Conservation (phyloP, 163 green algal species). For the Chloromonas sp. region DNA sequence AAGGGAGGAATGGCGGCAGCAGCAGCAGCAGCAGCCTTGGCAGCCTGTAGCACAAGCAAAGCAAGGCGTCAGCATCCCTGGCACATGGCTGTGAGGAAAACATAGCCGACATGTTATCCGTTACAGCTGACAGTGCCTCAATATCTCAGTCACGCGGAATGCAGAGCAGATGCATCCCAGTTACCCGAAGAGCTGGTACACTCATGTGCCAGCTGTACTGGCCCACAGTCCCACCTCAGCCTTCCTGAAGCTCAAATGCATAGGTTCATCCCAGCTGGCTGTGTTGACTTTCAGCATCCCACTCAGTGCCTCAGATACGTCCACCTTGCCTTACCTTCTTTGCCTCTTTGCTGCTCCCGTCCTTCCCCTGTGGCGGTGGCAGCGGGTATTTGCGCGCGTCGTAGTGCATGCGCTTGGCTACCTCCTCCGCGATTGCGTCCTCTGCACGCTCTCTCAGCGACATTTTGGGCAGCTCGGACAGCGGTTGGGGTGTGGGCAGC, state of each 20-base stretch:
- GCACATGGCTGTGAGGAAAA: too few species aligned
- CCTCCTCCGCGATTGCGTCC: conserved; percentile 54
- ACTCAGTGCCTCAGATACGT: not conserved
- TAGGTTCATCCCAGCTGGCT: too few species aligned
- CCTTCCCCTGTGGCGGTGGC: not conserved
- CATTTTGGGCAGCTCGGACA: conserved; percentile 7
- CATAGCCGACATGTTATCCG: too few species aligned
- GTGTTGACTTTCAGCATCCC: not conserved
- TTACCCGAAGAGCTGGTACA: too few species aligned
- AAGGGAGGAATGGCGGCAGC: too few species aligned
- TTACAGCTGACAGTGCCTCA: too few species aligned
- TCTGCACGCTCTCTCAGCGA: conserved; percentile 57
- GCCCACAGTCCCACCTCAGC: too few species aligned
- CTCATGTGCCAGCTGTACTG: too few species aligned
- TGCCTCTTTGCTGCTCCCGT: not conserved
- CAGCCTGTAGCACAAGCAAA: not conserved
- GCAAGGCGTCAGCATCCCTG: too few species aligned
- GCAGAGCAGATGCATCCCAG: too few species aligned
- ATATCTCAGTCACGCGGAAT: too few species aligned
- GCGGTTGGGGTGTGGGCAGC: conserved; percentile 22
- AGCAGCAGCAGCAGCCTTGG: not conserved
- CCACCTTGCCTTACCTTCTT: conserved; percentile 19
- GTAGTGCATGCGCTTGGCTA: conserved; percentile 58
- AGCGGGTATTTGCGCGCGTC: conserved; percentile 67
- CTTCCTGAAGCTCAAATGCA: too few species aligned